A percentile compares a stretch with the other conserved stretches of the same genome.
Conservation (phyloP, 192 early-diverging fungal genomes). For the Coemansia sp. region DNA sequence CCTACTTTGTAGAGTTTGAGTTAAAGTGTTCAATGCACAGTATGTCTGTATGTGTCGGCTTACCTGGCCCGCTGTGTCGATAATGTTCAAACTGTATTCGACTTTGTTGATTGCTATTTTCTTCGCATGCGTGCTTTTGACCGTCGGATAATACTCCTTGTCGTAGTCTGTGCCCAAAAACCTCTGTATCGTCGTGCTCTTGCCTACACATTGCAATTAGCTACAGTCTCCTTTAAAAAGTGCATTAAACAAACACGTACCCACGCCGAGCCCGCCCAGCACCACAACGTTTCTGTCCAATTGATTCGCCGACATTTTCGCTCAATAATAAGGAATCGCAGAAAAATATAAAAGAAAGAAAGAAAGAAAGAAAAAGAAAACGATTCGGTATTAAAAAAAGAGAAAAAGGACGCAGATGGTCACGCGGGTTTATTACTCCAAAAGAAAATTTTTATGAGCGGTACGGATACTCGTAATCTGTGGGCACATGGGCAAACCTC, state of each 20-base stretch:
- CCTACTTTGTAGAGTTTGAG: slow-evolving; percentile 51
- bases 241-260: slow-evolving; percentile 9
- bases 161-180: slow-evolving; percentile 91
- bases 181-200: slow-evolving; percentile 89
- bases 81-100: slow-evolving; percentile 86
- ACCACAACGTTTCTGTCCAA: slow-evolving; percentile 45
- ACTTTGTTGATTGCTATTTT: slow-evolving; percentile 75
- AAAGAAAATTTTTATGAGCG: not conserved
- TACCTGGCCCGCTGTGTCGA: slow-evolving; percentile 96
- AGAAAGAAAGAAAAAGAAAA: slow-evolving; percentile 2
- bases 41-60: no score
- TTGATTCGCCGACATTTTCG: slow-evolving; percentile 10
- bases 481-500: slow-evolving; percentile 63
- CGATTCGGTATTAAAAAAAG: not conserved
- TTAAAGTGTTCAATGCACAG: no score
- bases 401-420: slow-evolving; percentile 2
- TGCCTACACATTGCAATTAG: slow-evolving; percentile 50
- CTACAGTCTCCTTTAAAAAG: no score
- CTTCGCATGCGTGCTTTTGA: slow-evolving; percentile 89
- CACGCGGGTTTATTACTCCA: not conserved
- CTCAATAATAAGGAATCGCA: not conserved
- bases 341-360: no score
- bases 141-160: slow-evolving; percentile 93
- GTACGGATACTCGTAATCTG: slow-evolving; percentile 45
- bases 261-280: slow-evolving; percentile 37